A percentile compares a stretch with the other conserved stretches of the same genome.
Evolutionary conservation across 2,329 filamentous ascomycete species (phyloP).

Genomic region (Cladosporium sp.): DNA sequence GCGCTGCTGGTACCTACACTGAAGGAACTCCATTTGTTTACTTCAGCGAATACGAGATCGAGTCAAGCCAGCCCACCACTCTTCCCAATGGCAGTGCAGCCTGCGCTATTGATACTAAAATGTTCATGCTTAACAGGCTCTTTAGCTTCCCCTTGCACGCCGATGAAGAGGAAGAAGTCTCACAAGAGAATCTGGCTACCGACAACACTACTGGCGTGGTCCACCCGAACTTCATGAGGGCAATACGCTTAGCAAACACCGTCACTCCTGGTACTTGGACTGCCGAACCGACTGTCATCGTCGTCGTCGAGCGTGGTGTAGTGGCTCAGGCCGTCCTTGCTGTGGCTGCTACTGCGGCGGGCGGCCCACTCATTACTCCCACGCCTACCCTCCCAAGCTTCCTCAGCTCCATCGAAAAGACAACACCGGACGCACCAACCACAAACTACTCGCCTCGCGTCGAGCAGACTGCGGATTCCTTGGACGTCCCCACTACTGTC

Average conservation of each 20-base stretch:
- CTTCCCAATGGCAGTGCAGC: conserved; percentile 25
- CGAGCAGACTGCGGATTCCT: conserved; percentile 4
- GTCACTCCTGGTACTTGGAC: conserved; percentile 33
- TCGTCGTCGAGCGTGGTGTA: conserved; percentile 40
- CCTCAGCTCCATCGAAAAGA: conserved; percentile 2
- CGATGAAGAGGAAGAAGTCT: conserved; percentile 16
- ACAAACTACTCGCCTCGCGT: conserved; percentile 1
- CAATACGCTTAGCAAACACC: conserved; percentile 19
- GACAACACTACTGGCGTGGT: conserved; percentile 31
- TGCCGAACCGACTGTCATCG: conserved; percentile 39
- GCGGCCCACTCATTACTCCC: conserved; percentile 18
- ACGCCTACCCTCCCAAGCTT: conserved; percentile 23
- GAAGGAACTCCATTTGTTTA: conserved; percentile 39
- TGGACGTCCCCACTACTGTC: neutral
- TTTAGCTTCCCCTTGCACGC: conserved; percentile 36
- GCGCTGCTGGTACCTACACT: conserved; percentile 19
- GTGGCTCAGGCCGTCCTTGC: conserved; percentile 20
- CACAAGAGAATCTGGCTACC: conserved; percentile 26
- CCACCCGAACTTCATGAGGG: conserved; percentile 31
- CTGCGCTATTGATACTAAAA: conserved; percentile 31
- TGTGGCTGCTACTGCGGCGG: conserved; percentile 8
- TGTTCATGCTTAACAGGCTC: conserved; percentile 32
- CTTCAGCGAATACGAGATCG: conserved; percentile 42
- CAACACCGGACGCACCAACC: neutral
- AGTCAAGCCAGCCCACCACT: conserved; percentile 26